Base-by-base conservation (phyloP, 139 green algal species). In the Medakamo hakoo region DNA sequence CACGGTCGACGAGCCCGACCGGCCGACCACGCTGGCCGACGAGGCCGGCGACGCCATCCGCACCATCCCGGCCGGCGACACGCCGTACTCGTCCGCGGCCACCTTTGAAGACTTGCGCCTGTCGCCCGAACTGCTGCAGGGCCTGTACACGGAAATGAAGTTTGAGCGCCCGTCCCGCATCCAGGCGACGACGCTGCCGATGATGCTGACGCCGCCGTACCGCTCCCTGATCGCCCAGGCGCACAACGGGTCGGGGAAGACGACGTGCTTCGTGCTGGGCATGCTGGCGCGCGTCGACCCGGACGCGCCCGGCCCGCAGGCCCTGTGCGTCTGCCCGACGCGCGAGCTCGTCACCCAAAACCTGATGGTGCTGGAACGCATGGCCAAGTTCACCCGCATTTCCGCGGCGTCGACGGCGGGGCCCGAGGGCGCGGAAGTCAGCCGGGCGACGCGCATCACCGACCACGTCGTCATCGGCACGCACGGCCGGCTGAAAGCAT, bases 201-300 rank as follows among this genome's bases (percentile, higher is more conserved):
- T 98, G 86, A 96, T 99, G 63, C 72, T 99, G 4, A 76, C 61
- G n/a, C 83, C 87, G 1, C 90, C 92, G 18, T 82, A 86, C 68
- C 74, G 73, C 26, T 82, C 87, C 74, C 74, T 98, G 4, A 95
- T 98, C 57, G 91, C 91, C 4, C 64, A 86, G 68, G 91, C 91
- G 24, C 93, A 99, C 82, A 99, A 98, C 74, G 93, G 93, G 58
- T 88, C 73, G 58, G 93, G 93, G 61, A 99, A 99, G 76, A 99
- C 93, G 26, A 98, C 92, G 0, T 98, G 92, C 78, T 99, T 99
- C 73, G 86, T 87, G 58, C 78, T 99, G 40, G 81, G 87, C 30
- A 98, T 99, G 93, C 82, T 99, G 24, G 80, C 73, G 59, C 86
- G 93, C 22, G 87, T 98, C 1, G 80, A 99, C 71, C 78, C 81